Evolutionary conservation across 352 stramenopile species (phyloP).

Genomic region (Globisporangium irregulare): DNA sequence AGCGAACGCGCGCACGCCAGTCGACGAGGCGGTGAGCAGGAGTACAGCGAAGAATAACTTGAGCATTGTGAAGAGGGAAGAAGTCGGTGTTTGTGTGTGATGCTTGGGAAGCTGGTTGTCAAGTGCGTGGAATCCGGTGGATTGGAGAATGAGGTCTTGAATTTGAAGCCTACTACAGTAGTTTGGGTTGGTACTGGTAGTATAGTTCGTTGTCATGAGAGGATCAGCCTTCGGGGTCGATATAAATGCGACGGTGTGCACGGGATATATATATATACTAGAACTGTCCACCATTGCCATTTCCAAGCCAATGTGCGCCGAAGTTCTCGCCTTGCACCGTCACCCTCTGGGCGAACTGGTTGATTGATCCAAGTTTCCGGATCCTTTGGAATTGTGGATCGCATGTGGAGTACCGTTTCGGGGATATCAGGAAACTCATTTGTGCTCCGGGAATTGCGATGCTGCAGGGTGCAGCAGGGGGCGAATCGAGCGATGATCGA

Average conservation of each 20-base stretch:
- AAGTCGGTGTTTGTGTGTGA: background rate
- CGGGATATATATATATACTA: background rate
- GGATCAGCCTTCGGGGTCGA: background rate
- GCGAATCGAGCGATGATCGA: background rate
- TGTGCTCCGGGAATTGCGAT: background rate
- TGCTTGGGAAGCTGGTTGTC: background rate
- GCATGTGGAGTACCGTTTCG: background rate
- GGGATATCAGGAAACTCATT: background rate
- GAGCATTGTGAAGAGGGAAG: background rate
- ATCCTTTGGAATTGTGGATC: background rate
- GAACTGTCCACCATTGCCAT: background rate
- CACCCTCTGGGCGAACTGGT: too few relatives aligned
- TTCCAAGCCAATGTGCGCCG: background rate
- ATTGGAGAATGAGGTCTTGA: constrained; percentile 4
- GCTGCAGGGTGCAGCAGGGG: too few relatives aligned
- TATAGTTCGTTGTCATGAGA: background rate
- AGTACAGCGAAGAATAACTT: constrained; percentile 4
- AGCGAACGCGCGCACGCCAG: background rate
- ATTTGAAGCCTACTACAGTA: background rate
- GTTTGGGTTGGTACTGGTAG: background rate
- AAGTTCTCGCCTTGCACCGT: background rate
- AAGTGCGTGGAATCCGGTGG: background rate
- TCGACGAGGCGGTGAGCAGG: constrained; percentile 3
- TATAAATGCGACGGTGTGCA: background rate
- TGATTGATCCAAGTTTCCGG: background rate